Base-by-base conservation (phyloP, 768 basidiomycete genomes). In the Mycena floridula region DNA sequence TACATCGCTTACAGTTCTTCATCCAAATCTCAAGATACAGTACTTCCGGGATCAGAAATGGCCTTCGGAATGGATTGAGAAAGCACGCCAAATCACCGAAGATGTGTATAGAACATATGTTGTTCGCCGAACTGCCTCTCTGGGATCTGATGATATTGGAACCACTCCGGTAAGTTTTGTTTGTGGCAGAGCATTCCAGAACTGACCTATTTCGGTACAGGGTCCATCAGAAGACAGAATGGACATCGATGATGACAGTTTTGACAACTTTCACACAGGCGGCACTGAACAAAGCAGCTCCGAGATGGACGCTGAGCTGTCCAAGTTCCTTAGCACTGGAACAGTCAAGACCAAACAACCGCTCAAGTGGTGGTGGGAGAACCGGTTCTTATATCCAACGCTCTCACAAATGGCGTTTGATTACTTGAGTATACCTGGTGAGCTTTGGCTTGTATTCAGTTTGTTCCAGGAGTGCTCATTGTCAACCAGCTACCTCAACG, bases 401-500 rank as follows among this genome's bases (percentile, higher is more conserved):
- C 52, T 64, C 0, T 57, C 55, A 5, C 37, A 45, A 12, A 62
- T 64, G 62, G 61, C 56, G 0, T 36, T 55, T 0, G 54, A 60
- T 43, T 62, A 59, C 40, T 46, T 54, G 4, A 37, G 46, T 1
- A 52, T 55, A 24, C 53, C 51, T 16, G 51, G 53, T 54, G 18
- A 35, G 32, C 18, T 39, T 15, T 39, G 13, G 22, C 13, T 39
- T n/a, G n/a, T n/a, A 5, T 39, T 11, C 13, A 23, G 5, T 24
- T 23, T 20, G 11, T 11, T 11, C n/a, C 27, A 7, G 25, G 13
- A 26, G 22, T 32, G 18, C 18, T 30, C 30, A 46, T 25, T 22
- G 12, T 13, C n/a, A 25, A 9, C 21, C 41, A 53, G 49, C 54
- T 11, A 57, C 48, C 2, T 57, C 54, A 20, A 55, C 54, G 27